Evolutionary conservation across 2,329 filamentous ascomycete species (phyloP), one percentile per base, ranked within the genome.

Genomic region (Fusarium tricinctum): DNA sequence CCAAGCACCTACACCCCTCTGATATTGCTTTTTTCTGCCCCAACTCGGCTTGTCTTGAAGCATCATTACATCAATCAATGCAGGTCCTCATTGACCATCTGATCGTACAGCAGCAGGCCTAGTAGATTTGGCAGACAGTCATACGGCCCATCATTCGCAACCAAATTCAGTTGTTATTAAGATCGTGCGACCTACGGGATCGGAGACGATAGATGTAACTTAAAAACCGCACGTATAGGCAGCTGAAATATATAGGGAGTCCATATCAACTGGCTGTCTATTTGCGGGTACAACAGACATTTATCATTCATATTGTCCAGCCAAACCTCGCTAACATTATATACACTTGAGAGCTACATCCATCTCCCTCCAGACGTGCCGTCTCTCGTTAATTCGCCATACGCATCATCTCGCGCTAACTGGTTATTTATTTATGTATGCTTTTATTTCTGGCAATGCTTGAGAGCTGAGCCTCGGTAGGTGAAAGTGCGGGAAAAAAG

Each of bases 401-500:
- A 26, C 33, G 15, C 17, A 28, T 15, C 28, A 17, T 52, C 22
- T 17, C 17, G 4, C 19, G 10, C n/a, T 8, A n/a, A 53, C 8
- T 20, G 17, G 26, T 28, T 15, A 22, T 32, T 22, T 5, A 33
- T 17, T 3, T 19, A 40, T 42, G 20, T 19, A 40, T 42, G 20
- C n/a, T 46, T 62, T 46, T 50, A 40, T 28, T 15, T 26, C 15
- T 53, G 38, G 47, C 28, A 14, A 12, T 22, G 42, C 17, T 35
- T 46, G 40, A 51, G 39, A 39, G 55, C 20, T 28, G 12, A 30
- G 10, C 19, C 48, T 44, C 45, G 8, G 39, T 42, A 56, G 42
- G 33, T 39, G 5, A 17, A 19, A 10, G 17, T 2, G 5, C 19
- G 47, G 47, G 19, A 52, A 57, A 55, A 48, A 72, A 64, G 59